These are phyloP conservation scores for Polyplosphaeria fusca DNA, from an alignment of 495 filamentous ascomycete genomes.

Conservation along the genomic window DNA sequence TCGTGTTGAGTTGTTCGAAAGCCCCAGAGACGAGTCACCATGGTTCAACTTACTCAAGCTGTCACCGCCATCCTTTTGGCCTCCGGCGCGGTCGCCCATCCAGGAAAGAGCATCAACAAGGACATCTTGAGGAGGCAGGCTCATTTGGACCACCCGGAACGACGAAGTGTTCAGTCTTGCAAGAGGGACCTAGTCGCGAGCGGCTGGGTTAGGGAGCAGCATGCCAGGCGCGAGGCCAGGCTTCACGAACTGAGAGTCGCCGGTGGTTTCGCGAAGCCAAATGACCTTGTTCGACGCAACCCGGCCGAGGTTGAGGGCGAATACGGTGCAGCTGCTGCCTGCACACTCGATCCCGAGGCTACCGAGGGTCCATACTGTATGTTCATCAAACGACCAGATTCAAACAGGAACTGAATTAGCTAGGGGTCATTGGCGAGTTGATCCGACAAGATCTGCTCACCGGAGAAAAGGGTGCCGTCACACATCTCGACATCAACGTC, in stretches of 20 bases:
- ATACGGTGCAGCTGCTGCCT: slow-evolving; percentile 17
- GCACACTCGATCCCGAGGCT: slow-evolving; percentile 33
- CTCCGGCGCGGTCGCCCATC: slow-evolving; percentile 23
- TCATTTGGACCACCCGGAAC: slow-evolving; percentile 27
- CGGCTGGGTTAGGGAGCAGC: slow-evolving; percentile 28
- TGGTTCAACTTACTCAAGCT: slow-evolving; percentile 30
- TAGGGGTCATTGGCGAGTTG: slow-evolving; percentile 42
- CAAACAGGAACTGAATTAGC: not conserved
- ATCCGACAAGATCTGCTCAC: slow-evolving; percentile 56
- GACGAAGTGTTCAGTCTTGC: slow-evolving; percentile 19
- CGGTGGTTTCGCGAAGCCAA: slow-evolving; percentile 21
- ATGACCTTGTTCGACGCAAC: slow-evolving; percentile 18
- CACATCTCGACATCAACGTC: slow-evolving; percentile 59
- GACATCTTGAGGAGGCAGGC: slow-evolving; percentile 23
- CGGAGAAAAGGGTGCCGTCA: slow-evolving; percentile 52
- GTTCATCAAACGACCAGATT: not conserved
- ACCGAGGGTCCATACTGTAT: slow-evolving; percentile 38
- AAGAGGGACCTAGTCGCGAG: slow-evolving; percentile 28
- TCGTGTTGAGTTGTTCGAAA: not conserved
- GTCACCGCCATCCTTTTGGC: slow-evolving; percentile 25
- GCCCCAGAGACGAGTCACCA: slow-evolving; percentile 1
- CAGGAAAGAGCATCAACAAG: slow-evolving; percentile 21
- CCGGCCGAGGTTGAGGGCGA: slow-evolving; percentile 17
- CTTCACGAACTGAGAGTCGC: slow-evolving; percentile 29
- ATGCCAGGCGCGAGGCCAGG: slow-evolving; percentile 22